A percentile compares a stretch with the other conserved stretches of the same genome.
Evolutionary conservation across 176 grass and related monocot genomes (phyloP).

Genomic region (Musa troglodytarum): DNA sequence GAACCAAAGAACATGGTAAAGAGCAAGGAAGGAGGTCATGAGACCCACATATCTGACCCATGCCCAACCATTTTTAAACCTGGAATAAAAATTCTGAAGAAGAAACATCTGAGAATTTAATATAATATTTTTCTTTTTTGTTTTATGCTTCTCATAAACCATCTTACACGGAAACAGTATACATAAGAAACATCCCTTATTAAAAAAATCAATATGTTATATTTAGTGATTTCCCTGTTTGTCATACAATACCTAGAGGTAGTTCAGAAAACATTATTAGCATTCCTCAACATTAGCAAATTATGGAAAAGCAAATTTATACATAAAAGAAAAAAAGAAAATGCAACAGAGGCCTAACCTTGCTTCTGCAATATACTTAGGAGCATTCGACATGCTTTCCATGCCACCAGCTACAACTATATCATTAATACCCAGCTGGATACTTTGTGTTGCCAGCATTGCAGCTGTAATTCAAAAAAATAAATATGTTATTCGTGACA

Average conservation of each 20-base stretch:
- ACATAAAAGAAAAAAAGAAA: neutral
- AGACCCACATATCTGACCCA: too few relatives aligned
- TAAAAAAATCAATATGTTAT: neutral
- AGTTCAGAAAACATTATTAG: neutral
- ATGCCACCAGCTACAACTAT: conserved; percentile 82
- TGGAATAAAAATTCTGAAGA: too few relatives aligned
- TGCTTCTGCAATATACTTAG: conserved; percentile 70
- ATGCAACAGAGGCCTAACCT: conserved; percentile 30
- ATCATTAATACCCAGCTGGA: conserved; percentile 80
- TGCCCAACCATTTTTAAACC: too few relatives aligned
- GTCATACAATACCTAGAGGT: neutral
- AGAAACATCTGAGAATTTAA: too few relatives aligned
- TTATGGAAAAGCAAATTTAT: neutral
- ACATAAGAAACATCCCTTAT: too few relatives aligned
- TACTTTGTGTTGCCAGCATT: conserved; percentile 79
- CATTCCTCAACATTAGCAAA: neutral
- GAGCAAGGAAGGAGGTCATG: too few relatives aligned
- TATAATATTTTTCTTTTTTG: too few relatives aligned
- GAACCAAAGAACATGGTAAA: too few relatives aligned
- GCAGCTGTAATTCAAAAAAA: conserved; percentile 36
- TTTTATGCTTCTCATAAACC: too few relatives aligned
- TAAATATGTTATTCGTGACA: conserved; percentile 8
- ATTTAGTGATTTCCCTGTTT: neutral
- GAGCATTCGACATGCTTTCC: conserved; percentile 96
- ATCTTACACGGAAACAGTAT: too few relatives aligned